Evolutionary conservation across 2,329 filamentous ascomycete genomes (phyloP), one percentile per base, ranked within the genome.

Genomic region (Xylaria sp.): DNA sequence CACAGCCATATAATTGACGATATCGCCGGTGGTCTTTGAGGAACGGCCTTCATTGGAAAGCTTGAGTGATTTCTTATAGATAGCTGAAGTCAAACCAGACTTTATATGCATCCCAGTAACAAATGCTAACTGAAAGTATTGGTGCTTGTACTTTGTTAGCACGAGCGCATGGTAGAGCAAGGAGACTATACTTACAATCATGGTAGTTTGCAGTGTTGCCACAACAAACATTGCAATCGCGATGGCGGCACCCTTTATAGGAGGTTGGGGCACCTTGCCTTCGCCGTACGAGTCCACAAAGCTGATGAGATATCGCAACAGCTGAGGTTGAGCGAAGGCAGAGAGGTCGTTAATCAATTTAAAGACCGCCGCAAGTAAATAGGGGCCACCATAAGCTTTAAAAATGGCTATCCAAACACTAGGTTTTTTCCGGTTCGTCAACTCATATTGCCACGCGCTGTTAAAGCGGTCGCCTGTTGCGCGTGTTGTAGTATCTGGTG

Each of bases 1-100:
- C 10, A 99, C 95, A 54, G 97, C 96, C 95, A 99, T 99, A 82
- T 97, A 96, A 79, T 99, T 99, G 79, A 99, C 96, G 77, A 99
- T 98, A 77, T 99, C 97, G 66, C 96, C 96, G 0, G 96, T 99
- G 0, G 93, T 93, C 82, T 98, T 98, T 53, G 90, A 82, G 1
- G 94, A 88, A 63, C 95, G 89, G 9, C 96, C 96, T 81, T 99
- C 96, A 75, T 97, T 98, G 5, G 95, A 98, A 21, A 99, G 85
- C 71, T 89, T 91, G 70, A 98, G 86, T 0, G 94, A 92, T 82
- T 99, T 99, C 68, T 91, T 88, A 80, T 99, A 99, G 72, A 99
- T 98, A 66, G 94, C 89, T 1, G 95, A 92, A 6, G 93, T 95
- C 70, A 99, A 82, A 2, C 94, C 91, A 48, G 93, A 92, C 83